Conservation (phyloP, 345 rosid genomes). For the Raphanus raphanistrum region DNA sequence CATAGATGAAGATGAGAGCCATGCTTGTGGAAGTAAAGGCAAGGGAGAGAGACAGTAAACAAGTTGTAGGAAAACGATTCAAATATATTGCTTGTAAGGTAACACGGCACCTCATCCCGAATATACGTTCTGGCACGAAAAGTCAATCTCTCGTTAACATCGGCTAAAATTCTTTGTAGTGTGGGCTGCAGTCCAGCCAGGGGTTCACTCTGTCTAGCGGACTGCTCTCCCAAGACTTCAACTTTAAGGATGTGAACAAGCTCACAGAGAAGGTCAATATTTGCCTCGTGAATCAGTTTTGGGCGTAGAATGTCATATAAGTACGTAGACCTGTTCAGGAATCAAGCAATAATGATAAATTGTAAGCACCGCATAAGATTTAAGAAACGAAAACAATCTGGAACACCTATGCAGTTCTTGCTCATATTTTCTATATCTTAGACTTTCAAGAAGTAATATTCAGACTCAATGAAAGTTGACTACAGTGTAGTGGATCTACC, state of each 20-base stretch:
- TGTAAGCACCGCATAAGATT: conserved; percentile 1
- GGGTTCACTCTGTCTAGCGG: conserved; percentile 69
- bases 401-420: background rate
- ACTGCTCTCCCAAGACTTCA: conserved; percentile 91
- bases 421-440: conserved; percentile 13
- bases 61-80: conserved; percentile 12
- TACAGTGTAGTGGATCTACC: conserved; percentile 3
- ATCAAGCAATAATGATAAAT: conserved; percentile 17
- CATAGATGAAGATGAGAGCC: conserved; percentile 6
- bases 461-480: conserved; percentile 19
- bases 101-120: conserved; percentile 74
- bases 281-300: conserved; percentile 84
- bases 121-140: conserved; percentile 97
- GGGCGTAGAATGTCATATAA: conserved; percentile 93
- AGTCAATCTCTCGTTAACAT: conserved; percentile 87
- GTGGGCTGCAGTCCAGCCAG: conserved; percentile 89
- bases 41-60: background rate
- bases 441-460: background rate
- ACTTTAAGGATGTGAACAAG: conserved; percentile 92
- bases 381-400: conserved; percentile 6
- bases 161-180: conserved; percentile 85
- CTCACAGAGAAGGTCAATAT: conserved; percentile 90
- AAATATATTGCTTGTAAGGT: conserved; percentile 10
- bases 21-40: conserved; percentile 6
- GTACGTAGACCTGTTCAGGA: conserved; percentile 70